Evolutionary conservation across 768 basidiomycete species (phyloP).

Genomic region (Phylloporus arenicola): DNA sequence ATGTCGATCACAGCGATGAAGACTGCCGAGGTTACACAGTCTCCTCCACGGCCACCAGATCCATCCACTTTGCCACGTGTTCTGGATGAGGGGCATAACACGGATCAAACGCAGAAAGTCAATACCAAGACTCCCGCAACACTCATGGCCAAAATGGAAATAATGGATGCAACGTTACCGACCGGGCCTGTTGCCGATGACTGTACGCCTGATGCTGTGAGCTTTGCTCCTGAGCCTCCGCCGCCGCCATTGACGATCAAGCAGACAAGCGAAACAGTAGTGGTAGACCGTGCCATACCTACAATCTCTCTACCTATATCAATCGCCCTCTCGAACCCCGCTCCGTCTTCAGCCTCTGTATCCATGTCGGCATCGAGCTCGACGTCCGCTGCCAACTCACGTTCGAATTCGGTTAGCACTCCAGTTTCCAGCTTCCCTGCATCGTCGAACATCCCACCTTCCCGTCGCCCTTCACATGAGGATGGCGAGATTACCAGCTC

Average conservation of each 20-base stretch:
- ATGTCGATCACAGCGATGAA: not conserved
- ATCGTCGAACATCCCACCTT: conserved; percentile 8
- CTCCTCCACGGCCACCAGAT: not conserved
- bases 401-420: conserved; percentile 23
- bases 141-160: conserved; percentile 23
- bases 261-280: conserved; percentile 14
- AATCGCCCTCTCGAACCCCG: conserved; percentile 1
- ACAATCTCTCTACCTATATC: not conserved
- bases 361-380: conserved; percentile 22
- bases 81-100: not conserved
- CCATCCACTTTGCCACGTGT: conserved; percentile 1
- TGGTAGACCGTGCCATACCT: not conserved
- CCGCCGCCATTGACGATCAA: conserved; percentile 28
- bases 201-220: conserved; percentile 18
- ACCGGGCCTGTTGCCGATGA: conserved; percentile 18
- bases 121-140: conserved; percentile 6
- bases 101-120: conserved; percentile 6
- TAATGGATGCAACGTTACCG: conserved; percentile 19
- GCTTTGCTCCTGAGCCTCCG: conserved; percentile 28
- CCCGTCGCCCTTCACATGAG: conserved; percentile 40
- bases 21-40: not conserved
- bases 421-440: not conserved
- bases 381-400: conserved; percentile 20
- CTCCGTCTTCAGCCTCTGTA: conserved; percentile 7
- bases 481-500: conserved; percentile 47